These are phyloP conservation scores for Phytopythium mirpurense DNA, from an alignment of 352 stramenopile species.

Conservation along the genomic window DNA sequence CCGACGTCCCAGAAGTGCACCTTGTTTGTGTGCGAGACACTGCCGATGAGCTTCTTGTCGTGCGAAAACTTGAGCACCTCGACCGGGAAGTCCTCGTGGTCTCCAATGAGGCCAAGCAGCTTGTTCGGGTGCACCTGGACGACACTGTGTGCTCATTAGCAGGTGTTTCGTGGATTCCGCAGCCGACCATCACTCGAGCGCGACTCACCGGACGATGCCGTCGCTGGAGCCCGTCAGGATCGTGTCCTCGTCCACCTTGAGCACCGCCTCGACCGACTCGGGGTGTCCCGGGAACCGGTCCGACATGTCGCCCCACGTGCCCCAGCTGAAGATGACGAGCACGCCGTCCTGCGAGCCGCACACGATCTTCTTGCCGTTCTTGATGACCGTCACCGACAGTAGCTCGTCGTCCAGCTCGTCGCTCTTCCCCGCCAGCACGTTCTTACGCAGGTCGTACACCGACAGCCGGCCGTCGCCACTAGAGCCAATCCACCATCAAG, in stretches of 20 bases:
- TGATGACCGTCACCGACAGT: constrained; percentile 69
- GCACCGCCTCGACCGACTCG: constrained; percentile 91
- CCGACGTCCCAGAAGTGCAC: constrained; percentile 95
- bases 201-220: constrained; percentile 87
- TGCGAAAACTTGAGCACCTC: constrained; percentile 88
- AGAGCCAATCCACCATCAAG: too few species aligned
- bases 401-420: constrained; percentile 83
- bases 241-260: constrained; percentile 97
- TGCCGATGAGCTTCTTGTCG: constrained; percentile 89
- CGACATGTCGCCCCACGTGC: constrained; percentile 94
- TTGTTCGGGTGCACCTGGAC: constrained; percentile 96
- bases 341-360: constrained; percentile 94
- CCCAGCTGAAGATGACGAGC: constrained; percentile 94
- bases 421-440: constrained; percentile 71
- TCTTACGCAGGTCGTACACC: constrained; percentile 89
- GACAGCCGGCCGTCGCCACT: constrained; percentile 90
- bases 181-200: neutral
- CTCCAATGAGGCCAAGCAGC: constrained; percentile 93
- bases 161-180: too few species aligned
- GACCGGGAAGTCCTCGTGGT: constrained; percentile 95
- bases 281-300: constrained; percentile 95
- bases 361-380: constrained; percentile 92
- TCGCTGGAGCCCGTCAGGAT: constrained; percentile 95
- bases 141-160: too few species aligned
- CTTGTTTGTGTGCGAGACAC: constrained; percentile 92